phyloP scores from a whole-genome alignment of 768 basidiomycete genomes.

The Tylopilus vinaceipallidus region DNA sequence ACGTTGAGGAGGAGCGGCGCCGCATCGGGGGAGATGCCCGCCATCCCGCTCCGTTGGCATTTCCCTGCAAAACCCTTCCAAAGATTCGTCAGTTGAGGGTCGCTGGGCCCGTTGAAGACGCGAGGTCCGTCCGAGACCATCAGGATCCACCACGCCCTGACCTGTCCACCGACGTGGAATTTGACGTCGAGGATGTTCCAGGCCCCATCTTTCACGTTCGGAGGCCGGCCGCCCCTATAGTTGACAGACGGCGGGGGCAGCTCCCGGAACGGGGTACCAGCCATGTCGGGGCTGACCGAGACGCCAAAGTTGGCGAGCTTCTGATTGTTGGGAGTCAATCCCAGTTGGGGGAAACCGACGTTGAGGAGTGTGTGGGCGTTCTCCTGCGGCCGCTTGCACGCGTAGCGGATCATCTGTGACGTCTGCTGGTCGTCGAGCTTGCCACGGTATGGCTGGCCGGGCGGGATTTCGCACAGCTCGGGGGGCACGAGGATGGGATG shows the following conservation, averaged over 20 bases:
- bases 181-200: conserved; percentile 79
- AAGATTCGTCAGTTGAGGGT: conserved; percentile 35
- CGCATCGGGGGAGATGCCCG: conserved; percentile 48
- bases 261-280: conserved; percentile 61
- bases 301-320: conserved; percentile 59
- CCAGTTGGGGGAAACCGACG: conserved; percentile 57
- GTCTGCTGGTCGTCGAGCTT: conserved; percentile 63
- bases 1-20: conserved; percentile 39
- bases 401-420: conserved; percentile 64
- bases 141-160: conserved; percentile 65
- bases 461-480: conserved; percentile 65
- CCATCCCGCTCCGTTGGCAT: conserved; percentile 59
- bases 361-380: conserved; percentile 60
- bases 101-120: conserved; percentile 37
- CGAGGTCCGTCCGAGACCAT: conserved; percentile 51
- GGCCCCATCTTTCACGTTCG: conserved; percentile 53
- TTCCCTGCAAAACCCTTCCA: conserved; percentile 55
- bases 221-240: conserved; percentile 48
- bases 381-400: conserved; percentile 58
- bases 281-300: conserved; percentile 54
- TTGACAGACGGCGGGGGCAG: conserved; percentile 56
- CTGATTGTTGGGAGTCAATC: conserved; percentile 40
- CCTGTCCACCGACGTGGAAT: conserved; percentile 60
- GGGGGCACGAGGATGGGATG: conserved; percentile 52
- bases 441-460: conserved; percentile 58